Evolutionary conservation across 306 rosid genomes (phyloP), one percentile per base, ranked within the genome.

Genomic region (Corylus americana): DNA sequence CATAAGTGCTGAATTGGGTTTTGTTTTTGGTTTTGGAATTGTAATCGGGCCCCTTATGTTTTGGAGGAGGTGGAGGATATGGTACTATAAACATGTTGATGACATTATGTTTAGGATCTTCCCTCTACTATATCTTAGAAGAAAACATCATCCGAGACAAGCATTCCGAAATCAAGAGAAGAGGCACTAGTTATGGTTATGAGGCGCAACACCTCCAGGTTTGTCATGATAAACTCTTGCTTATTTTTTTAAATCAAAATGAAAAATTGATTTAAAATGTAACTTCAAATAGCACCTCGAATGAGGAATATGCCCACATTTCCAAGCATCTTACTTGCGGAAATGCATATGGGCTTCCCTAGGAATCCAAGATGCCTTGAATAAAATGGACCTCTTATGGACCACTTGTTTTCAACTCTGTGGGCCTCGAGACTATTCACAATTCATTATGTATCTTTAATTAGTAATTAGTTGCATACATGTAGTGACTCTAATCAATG

Each of bases 1-100:
- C 31, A 73, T 79, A 27, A 76, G 84, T 53, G 42, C 8, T 8
- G 90, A 79, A 61, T 7, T 85, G 76, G 85, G 91, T 66, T 75
- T 71, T 25, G 47, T 64, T 69, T 79, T 79, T 77, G 81, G 81
- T 10, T 44, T 82, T 42, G 86, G 88, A 42, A 1, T 79, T 1
- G 39, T 74, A 63, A 64, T 87, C 39, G 7, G 71, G 3, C 83
- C 85, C 1, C 74, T 87, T 69, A 31, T 81, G 20, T 75, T 62
- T 8, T 71, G 57, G 64, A 61, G 29, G 47, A 50, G 22, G 25
- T 80, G 83, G 85, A 86, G 85, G 70, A 0, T 62, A n/a, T 39
- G 75, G 82, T 85, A 78, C 37, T 35, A 18, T 51, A 53, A 66
- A 25, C 53, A 49, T 14, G 55, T 78, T 20, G 86, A 81, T 49